Base-by-base conservation (phyloP, 176 grass and related monocot genomes). In the Hyparrhenia diplandra region DNA sequence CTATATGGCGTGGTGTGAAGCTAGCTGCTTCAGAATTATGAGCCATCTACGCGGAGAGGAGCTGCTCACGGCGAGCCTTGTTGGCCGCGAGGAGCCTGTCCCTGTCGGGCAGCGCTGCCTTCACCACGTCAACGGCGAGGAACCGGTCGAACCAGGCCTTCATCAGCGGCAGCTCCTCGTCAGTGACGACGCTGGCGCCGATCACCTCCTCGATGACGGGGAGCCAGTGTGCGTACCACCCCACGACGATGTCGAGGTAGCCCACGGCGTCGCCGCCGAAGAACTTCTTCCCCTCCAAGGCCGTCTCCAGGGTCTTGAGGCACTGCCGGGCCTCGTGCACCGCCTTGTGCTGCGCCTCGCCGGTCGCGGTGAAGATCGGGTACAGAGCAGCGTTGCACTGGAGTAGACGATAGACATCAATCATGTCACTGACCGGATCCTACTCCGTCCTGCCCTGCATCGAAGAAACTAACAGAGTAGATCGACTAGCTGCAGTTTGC, bases 191-290 rank as follows among this genome's bases (percentile, higher is more conserved):
- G 8, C 13, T 32, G 47, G 45, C 58, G 35, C 87, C 60, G 7
- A 7, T 18, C 10, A 83, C 16, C 63, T 90, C 87, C 76, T 90
- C 82, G 24, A 85, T 14, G 61, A 90, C 28, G 0, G 81, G 88
- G 36, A 85, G 32, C 91, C 87, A 87, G 30, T 81, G 31, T 13
- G 84, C 51, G 54, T 45, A 82, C 91, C 91, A 93, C 24, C 85
- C 91, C 24, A 82, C 60, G 9, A 80, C 29, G 27, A 90, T 6
- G 81, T 90, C 91, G 11, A 93, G 63, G 66, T 79, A 93, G 20
- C 88, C 85, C 31, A 93, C 63, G 17, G 41, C n/a, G 51, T 88
- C 91, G 20, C 91, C 88, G 16, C 88, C 88, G 7, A 90, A 90
- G 85, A 93, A 88, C 46, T 62, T 78, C 79, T 82, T 90, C 41